phyloP scores from a whole-genome alignment of 192 early-diverging fungal species.

The Coemansia sp. region DNA sequence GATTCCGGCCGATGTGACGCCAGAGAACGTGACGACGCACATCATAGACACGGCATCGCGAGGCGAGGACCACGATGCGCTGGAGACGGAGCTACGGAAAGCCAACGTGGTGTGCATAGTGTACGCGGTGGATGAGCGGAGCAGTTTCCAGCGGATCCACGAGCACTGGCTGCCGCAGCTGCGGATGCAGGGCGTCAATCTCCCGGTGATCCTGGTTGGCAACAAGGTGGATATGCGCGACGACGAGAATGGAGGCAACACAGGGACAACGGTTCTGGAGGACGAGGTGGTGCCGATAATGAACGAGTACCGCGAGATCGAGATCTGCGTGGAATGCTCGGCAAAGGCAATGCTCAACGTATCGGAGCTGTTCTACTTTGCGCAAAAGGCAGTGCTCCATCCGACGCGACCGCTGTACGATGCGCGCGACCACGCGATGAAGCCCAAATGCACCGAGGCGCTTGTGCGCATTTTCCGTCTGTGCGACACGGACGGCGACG shows the following conservation, averaged over 20 bases:
- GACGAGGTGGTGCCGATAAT: conserved; percentile 96
- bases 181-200: conserved; percentile 86
- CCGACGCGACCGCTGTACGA: conserved; percentile 97
- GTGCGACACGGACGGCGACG: conserved; percentile 95
- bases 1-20: conserved; percentile 96
- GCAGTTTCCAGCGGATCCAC: conserved; percentile 82
- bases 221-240: conserved; percentile 55
- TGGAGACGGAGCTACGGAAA: conserved; percentile 92
- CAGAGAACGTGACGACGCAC: conserved; percentile 94
- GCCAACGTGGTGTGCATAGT: conserved; percentile 99
- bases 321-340: conserved; percentile 98
- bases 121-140: conserved; percentile 84
- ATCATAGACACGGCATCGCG: conserved; percentile 94
- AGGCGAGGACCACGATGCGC: conserved; percentile 81
- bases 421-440: conserved; percentile 83
- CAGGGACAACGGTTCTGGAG: conserved; percentile 74
- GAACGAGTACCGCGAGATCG: conserved; percentile 99
- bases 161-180: conserved; percentile 94
- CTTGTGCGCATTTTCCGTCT: conserved; percentile 91
- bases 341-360: conserved; percentile 94
- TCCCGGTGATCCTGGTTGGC: conserved; percentile 81
- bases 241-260: conserved; percentile 70
- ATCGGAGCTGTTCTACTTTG: conserved; percentile 99
- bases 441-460: conserved; percentile 88
- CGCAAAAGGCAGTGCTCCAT: conserved; percentile 98